A percentile compares a stretch with the other conserved stretches of the same genome.
These are phyloP conservation scores for Chrysoporthe deuterocubensis DNA, from an alignment of 2,329 filamentous ascomycete genomes.

Conservation along the genomic window DNA sequence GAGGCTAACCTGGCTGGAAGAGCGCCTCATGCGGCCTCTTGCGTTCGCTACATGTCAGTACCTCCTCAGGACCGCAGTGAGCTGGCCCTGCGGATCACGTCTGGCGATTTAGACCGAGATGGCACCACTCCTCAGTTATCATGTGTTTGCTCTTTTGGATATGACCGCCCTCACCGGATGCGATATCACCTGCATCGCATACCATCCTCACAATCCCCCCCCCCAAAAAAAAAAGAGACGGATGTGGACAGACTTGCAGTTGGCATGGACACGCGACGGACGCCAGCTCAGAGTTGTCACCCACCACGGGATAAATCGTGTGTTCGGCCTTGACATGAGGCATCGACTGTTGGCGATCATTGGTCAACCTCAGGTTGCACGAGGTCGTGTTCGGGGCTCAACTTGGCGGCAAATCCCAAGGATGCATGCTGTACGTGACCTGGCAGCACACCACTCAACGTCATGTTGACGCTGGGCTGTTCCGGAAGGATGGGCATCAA, in stretches of 20 bases:
- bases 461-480: background rate
- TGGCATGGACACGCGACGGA: background rate
- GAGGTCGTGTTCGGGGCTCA: background rate
- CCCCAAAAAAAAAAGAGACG: background rate
- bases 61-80: background rate
- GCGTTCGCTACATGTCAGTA: background rate
- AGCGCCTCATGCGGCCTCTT: background rate
- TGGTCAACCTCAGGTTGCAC: background rate
- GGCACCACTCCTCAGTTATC: background rate
- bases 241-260: slow-evolving; percentile 11
- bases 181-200: background rate
- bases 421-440: background rate
- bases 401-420: slow-evolving; percentile 1
- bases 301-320: background rate
- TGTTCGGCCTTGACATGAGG: background rate
- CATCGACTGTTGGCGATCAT: background rate
- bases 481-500: background rate
- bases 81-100: background rate
- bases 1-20: background rate
- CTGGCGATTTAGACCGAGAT: background rate
- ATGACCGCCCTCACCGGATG: background rate
- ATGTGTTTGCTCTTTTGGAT: background rate
- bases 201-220: background rate
- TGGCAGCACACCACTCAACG: background rate
- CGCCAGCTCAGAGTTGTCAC: background rate